phyloP scores from a whole-genome alignment of 2,329 filamentous ascomycete species.

The Penicillium oxalicum region DNA sequence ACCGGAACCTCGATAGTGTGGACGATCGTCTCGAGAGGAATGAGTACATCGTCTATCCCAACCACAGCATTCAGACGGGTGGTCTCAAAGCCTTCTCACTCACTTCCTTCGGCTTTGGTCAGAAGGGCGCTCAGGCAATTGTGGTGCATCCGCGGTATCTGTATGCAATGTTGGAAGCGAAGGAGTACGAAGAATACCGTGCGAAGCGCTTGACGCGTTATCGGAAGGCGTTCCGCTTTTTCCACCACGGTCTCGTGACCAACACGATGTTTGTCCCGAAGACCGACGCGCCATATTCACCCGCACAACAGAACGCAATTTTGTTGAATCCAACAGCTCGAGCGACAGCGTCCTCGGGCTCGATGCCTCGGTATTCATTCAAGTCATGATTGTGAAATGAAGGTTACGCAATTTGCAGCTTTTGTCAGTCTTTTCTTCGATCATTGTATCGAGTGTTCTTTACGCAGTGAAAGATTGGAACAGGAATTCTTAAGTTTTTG shows the following conservation, averaged over 20 bases:
- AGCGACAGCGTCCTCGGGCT: not conserved
- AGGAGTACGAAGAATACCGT: constrained; percentile 12
- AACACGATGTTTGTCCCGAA: not conserved
- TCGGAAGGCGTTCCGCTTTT: not conserved
- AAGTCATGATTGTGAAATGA: not conserved
- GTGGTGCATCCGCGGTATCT: constrained; percentile 34
- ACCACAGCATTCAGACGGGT: constrained; percentile 14
- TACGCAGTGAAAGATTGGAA: no score
- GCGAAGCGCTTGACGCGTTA: not conserved
- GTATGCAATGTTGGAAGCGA: constrained; percentile 23
- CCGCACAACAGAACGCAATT: not conserved
- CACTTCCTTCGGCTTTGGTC: constrained; percentile 43
- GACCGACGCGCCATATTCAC: not conserved
- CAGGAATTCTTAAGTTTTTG: no score
- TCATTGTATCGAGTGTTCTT: no score
- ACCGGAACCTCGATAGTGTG: constrained; percentile 94
- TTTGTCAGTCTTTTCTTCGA: no score
- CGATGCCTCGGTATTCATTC: not conserved
- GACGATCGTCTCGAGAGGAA: constrained; percentile 42
- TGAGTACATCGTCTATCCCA: constrained; percentile 29
- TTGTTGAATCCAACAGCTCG: not conserved
- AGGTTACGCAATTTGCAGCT: no score
- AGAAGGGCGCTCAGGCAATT: constrained; percentile 39
- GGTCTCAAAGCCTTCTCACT: constrained; percentile 35
- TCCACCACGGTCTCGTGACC: not conserved